Base-by-base conservation (phyloP, 1,284 basidiomycete genomes). In the Uromyces viciae-fabae region DNA sequence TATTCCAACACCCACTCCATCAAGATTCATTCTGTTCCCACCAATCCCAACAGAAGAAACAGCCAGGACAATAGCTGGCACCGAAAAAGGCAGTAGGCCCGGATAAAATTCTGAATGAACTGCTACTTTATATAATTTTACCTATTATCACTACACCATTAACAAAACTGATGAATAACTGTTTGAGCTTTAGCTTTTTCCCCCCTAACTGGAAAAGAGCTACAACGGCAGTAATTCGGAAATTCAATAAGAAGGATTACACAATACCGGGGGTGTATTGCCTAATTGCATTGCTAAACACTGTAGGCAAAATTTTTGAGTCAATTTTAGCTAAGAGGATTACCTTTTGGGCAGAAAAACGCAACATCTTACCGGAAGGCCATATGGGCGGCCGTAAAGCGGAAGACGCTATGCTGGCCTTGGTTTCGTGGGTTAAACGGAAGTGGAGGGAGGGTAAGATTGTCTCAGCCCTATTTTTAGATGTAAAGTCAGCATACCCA, bases 401-500 rank as follows among this genome's bases (percentile, higher is more conserved):
- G 2, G 43, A 49, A 22, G 72, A 74, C 28, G 52, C 49, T 3
- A 33, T 74, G 25, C 11, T 74, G 4, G 19, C 22, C 2, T 54
- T 74, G 28, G 25, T 9, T 33, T 33, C 33, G 14, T 74, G 72
- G 72, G 40, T 40, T 14, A 74, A 40, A 36, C 43, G 58, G 3
- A 56, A 74, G 28, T 74, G 72, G 72, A 4, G 72, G 4, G 17
- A 74, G 36, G 72, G 49, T 14, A 74, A 74, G 28, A 33, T 58
- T 3, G 72, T 74, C 5, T 5, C 28, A 5, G 72, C 28, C 3
- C 31, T 58, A 9, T 74, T 74, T 28, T 54, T 74, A 4, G 72
- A 74, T 36, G 49, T 74, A 5, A 74, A 74, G 28, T 56, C 19
- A n/a, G 72, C 72, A 9, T 74, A 56, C 36, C 72, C 72, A 5